These are phyloP conservation scores for Thalassiosira livingstoniorum DNA, from an alignment of 352 stramenopile genomes.

Conservation along the genomic window DNA sequence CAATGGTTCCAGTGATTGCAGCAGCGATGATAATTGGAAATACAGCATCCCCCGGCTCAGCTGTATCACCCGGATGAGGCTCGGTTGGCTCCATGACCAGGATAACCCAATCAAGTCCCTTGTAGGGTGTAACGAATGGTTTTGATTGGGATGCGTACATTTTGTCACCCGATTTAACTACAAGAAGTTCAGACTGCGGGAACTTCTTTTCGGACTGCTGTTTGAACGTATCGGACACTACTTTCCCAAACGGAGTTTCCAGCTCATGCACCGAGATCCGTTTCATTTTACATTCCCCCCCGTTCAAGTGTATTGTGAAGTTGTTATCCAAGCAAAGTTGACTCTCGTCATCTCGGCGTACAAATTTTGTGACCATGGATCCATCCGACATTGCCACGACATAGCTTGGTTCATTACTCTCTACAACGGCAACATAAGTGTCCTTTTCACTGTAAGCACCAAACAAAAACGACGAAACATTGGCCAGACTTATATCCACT, in stretches of 20 bases:
- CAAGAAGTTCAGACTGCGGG: conserved; percentile 31
- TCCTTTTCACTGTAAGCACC: conserved; percentile 38
- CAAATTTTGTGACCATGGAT: conserved; percentile 22
- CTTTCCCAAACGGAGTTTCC: conserved; percentile 21
- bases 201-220: conserved; percentile 33
- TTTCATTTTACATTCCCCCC: conserved; percentile 37
- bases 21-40: conserved; percentile 35
- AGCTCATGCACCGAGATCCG: conserved; percentile 40
- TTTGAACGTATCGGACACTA: conserved; percentile 35
- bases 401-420: conserved; percentile 52
- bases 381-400: conserved; percentile 52
- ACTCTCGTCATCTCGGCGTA: conserved; percentile 32
- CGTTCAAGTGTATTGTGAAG: not conserved
- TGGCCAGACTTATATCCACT: conserved; percentile 51
- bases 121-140: conserved; percentile 24
- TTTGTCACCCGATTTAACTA: not conserved
- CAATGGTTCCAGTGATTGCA: conserved; percentile 23
- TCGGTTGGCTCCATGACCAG: conserved; percentile 47
- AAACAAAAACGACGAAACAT: conserved; percentile 42
- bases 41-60: conserved; percentile 32
- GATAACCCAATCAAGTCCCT: conserved; percentile 49
- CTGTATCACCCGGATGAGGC: conserved; percentile 16
- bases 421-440: conserved; percentile 44
- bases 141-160: conserved; percentile 46
- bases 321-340: conserved; percentile 25